Evolutionary conservation across 345 rosid species (phyloP).

Genomic region (Salix viminalis): DNA sequence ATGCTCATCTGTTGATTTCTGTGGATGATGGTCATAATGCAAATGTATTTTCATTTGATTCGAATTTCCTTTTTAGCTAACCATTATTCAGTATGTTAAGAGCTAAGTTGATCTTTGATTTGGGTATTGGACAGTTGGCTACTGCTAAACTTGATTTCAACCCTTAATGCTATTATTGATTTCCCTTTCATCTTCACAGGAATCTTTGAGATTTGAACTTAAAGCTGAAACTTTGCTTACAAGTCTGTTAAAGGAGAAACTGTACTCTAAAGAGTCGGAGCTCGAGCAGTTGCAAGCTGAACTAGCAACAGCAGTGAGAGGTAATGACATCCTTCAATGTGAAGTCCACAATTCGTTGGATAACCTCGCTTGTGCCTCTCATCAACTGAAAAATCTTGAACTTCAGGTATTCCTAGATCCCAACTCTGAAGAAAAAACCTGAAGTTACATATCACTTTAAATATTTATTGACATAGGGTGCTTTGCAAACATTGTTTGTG

Average conservation of each 20-base stretch:
- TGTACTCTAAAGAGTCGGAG: constrained; percentile 78
- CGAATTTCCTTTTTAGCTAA: neutral
- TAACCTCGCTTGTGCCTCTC: constrained; percentile 55
- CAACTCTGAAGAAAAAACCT: neutral
- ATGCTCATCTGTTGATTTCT: neutral
- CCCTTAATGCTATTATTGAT: constrained; percentile 5
- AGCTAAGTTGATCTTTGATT: neutral
- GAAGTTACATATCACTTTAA: neutral
- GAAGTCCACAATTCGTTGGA: constrained; percentile 72
- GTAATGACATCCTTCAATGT: constrained; percentile 64
- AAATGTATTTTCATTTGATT: neutral
- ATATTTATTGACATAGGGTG: neutral
- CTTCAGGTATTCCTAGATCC: constrained; percentile 52
- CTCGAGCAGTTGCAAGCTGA: constrained; percentile 83
- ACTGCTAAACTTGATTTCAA: neutral
- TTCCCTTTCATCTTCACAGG: constrained; percentile 40
- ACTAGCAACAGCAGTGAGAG: constrained; percentile 73
- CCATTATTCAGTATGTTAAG: neutral
- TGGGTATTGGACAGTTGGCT: neutral
- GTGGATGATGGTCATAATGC: neutral
- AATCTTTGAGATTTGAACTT: constrained; percentile 49
- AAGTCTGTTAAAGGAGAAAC: constrained; percentile 72
- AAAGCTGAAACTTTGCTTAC: constrained; percentile 74
- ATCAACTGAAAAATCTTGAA: constrained; percentile 72
- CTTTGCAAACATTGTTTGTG: neutral